Evolutionary conservation across 331 rosid genomes (phyloP), one percentile per base, ranked within the genome.

Genomic region (Pyracantha coccinea): DNA sequence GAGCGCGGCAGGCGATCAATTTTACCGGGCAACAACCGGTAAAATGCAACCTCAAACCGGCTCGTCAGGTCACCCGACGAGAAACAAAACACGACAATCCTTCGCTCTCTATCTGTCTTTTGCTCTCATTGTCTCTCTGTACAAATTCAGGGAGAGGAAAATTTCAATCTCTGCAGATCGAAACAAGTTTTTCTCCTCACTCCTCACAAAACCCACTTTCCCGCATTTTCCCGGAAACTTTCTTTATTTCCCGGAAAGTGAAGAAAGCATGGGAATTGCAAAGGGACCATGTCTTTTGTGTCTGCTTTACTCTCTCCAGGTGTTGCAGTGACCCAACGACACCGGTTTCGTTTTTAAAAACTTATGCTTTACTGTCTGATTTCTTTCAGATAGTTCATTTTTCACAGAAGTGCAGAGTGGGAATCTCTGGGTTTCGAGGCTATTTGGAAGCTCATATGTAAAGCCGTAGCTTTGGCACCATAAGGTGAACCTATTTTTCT

Each of bases 361-460:
- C 7, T 50, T 71, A 16, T 17, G 21, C 38, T 60, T 79, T 67
- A 32, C 50, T 15, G 55, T 17, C 23, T 72, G 6, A 6, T 57
- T 28, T 6, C 33, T 68, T 15, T 41, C 53, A 10, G 70, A 52
- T 66, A 61, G 68, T 83, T 68, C 74, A 75, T 84, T 84, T 79
- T 79, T 85, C 75, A 64, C 89, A 17, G 3, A 84, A 85, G 55
- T 50, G 13, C 45, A 69, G 78, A 82, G 77, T 75, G 85, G 83
- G 84, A 88, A 83, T 88, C 87, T 86, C 80, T 61, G 76, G 66
- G 78, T 77, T 82, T 85, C 83, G 84, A 79, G 89, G 81, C 73
- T 83, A 75, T 81, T 66, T 68, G 35, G 32, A 38, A 86, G 81
- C 85, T 82, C 80, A 74, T 77, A 62, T 83, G 59, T 55, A 44